Evolutionary conservation across 768 basidiomycete species (phyloP).

Genomic region (Tulasnella sp.): DNA sequence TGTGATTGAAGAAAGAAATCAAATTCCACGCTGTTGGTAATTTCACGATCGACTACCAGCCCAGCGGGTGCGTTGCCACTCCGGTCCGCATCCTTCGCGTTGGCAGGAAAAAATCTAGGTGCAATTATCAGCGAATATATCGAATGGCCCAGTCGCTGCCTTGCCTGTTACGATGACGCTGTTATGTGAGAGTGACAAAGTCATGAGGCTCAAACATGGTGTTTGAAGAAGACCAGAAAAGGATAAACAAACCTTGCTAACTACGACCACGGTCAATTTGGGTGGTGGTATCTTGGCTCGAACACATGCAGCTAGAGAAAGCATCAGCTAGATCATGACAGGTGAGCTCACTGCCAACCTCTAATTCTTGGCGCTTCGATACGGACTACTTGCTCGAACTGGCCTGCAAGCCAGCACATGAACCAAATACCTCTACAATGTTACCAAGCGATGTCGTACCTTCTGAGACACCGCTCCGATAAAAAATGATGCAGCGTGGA

Average conservation of each 20-base stretch:
- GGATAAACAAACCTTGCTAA: background rate
- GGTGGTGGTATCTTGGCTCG: background rate
- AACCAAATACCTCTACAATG: background rate
- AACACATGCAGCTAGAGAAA: background rate
- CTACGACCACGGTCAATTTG: slow-evolving; percentile 6
- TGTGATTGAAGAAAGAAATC: slow-evolving; percentile 76
- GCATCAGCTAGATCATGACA: background rate
- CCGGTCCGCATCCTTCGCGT: background rate
- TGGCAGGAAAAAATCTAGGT: slow-evolving; percentile 8
- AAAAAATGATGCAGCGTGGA: slow-evolving; percentile 15
- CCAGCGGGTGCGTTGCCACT: slow-evolving; percentile 11
- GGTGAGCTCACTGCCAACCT: background rate
- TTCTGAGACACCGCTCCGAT: slow-evolving; percentile 16
- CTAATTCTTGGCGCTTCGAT: background rate
- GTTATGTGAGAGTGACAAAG: background rate
- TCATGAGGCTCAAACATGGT: background rate
- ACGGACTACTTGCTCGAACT: background rate
- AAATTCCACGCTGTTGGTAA: slow-evolving; percentile 37
- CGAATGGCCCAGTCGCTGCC: background rate
- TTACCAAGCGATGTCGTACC: background rate
- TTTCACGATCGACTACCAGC: slow-evolving; percentile 1
- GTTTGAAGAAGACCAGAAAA: background rate
- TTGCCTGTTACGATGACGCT: slow-evolving; percentile 8
- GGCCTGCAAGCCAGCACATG: background rate
- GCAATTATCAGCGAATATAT: background rate